Base-by-base conservation (phyloP, 1,139 yeast genomes). In the Neolecta irregularis region DNA sequence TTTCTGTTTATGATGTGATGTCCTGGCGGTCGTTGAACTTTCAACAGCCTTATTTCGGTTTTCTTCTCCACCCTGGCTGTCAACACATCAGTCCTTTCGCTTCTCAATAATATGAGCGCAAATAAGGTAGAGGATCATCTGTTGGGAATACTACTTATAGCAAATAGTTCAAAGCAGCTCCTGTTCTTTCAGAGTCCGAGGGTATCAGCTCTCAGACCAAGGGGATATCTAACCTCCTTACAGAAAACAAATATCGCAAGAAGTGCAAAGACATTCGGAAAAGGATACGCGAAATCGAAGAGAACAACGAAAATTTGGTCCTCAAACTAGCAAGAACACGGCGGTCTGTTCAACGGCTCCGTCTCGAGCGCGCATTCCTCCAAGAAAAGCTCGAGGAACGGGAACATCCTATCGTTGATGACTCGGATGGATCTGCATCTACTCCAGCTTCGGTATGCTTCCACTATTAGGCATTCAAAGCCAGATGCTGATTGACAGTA, bases 241-340 rank as follows among this genome's bases (percentile, higher is more conserved):
- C 30, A 46, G 63, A 59, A 39, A 42, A 46, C 35, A 54, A 54
- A 34, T 58, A 58, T 45, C 67, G 65, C 46, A 71, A 69, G 46
- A 75, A 75, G 54, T 76, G 88, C 53, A 64, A 65, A 46, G 91
- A 77, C 35, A 62, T 85, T 47, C 73, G 76, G 51, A 66, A 67
- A 45, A 66, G 91, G 48, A 74, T 88, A 32, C 61, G 63, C 9
- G 83, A 77, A 46, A 66, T 85, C 26, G 93, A 85, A 50, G 74
- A 70, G 36, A 72, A 72, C 51, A 91, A 88, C 54, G 92, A 81
- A 50, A 60, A 73, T 6, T 71, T 83, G 36, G 69, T 85, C 0
- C 59, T 83, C 26, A 83, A 93, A 1, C 70, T 88, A 25, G 68
- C 77, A 12, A 69, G 95, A 48, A 75, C 93, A 6, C 73, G 78